Evolutionary conservation across 2,329 filamentous ascomycete species (phyloP), one percentile per base, ranked within the genome.

Genomic region (Arthroderma sp.): DNA sequence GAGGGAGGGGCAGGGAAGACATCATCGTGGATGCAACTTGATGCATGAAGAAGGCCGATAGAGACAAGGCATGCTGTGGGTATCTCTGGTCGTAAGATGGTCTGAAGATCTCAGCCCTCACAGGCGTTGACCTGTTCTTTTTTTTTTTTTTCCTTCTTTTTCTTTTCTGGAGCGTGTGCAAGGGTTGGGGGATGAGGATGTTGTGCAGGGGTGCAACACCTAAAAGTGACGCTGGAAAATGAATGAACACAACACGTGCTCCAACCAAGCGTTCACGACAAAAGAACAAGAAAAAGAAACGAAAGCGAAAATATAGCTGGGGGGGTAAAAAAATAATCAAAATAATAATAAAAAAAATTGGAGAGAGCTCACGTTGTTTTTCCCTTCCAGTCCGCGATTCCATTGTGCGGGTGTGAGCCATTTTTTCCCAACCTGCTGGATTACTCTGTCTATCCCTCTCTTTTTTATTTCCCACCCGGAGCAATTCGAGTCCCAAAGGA

Each of bases 381-480:
- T 62, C 66, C 49, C 65, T 61, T 43, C 68, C 68, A 47, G 61
- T 64, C 29, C 68, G 67, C 52, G 68, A 63, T 53, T 68, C 66
- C 65, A 70, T 70, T 42, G 63, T 61, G 43, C 63, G 63, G 48
- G 57, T 58, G 48, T 64, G 65, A 4, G 65, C 63, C 60, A 66
- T 65, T 22, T 22, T 22, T 22, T 22, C 15, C 15, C 15, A 22
- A 22, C 15, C 2, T 22, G 15, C 15, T 22, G 15, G 15, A 22
- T 22, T 22, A 22, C 15, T 22, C 15, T 22, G 15, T 22, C 15
- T 22, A 3, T 22, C 15, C 15, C 15, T 22, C 15, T 22, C 15
- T 22, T 22, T 22, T 22, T 22, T 22, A 22, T 22, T 22, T 22
- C 15, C 15, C 15, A 22, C 15, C 15, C 15, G 15, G 15, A 22